Evolutionary conservation across 2,329 filamentous ascomycete genomes (phyloP).

Genomic region (Epichloe sp.): DNA sequence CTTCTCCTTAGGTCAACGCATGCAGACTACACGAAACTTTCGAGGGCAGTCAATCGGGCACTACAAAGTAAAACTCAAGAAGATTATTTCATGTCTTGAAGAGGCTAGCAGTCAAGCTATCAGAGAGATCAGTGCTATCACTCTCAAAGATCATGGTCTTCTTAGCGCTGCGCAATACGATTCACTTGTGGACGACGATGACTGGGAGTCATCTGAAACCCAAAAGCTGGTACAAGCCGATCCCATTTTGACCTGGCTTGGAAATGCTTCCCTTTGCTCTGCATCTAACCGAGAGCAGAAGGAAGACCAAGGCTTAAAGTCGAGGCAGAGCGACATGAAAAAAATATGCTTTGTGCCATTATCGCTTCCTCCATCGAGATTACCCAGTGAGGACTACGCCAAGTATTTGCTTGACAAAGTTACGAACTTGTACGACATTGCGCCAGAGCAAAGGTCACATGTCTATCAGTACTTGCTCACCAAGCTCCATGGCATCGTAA

Average conservation of each 20-base stretch:
- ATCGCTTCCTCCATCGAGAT: background rate
- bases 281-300: background rate
- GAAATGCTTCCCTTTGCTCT: background rate
- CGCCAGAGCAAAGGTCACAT: background rate
- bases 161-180: constrained; percentile 50
- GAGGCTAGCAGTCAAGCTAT: constrained; percentile 16
- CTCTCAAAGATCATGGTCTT: constrained; percentile 40
- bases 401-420: background rate
- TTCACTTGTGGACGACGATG: constrained; percentile 42
- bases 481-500: background rate
- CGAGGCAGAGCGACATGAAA: constrained; percentile 9
- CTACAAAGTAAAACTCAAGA: constrained; percentile 4
- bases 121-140: constrained; percentile 33
- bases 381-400: background rate
- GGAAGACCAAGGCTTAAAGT: background rate
- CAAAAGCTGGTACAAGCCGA: background rate
- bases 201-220: constrained; percentile 15
- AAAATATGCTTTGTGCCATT: constrained; percentile 21
- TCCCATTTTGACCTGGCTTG: constrained; percentile 9
- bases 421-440: constrained; percentile 1
- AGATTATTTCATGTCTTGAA: constrained; percentile 5
- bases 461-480: constrained; percentile 3
- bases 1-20: constrained; percentile 35
- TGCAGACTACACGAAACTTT: constrained; percentile 17
- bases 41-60: constrained; percentile 4